Evolutionary conservation across 2,329 filamentous ascomycete species (phyloP).

Genomic region (Colletotrichum costaricense): DNA sequence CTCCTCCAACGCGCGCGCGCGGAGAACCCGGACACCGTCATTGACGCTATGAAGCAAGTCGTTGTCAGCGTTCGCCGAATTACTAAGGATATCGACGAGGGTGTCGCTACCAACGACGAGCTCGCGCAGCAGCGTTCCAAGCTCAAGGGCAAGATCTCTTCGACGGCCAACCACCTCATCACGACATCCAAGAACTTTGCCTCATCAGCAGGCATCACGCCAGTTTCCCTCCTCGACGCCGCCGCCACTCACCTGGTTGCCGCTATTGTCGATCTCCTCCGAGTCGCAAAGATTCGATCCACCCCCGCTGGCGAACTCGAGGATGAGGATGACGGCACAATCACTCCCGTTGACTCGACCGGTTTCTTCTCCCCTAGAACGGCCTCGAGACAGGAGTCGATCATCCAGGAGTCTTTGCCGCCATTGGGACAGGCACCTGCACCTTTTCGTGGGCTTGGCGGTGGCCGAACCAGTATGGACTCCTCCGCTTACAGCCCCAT

Average conservation of each 20-base stretch:
- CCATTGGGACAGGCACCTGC: conserved; percentile 62
- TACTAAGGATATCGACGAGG: conserved; percentile 80
- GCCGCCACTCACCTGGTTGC: conserved; percentile 91
- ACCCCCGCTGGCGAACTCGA: conserved; percentile 83
- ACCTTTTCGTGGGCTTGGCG: conserved; percentile 68
- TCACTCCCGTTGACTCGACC: conserved; percentile 74
- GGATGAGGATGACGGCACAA: conserved; percentile 76
- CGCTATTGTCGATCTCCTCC: conserved; percentile 86
- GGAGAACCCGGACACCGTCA: conserved; percentile 78
- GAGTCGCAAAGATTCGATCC: conserved; percentile 83
- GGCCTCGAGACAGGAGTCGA: conserved; percentile 48
- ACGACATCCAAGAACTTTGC: conserved; percentile 95
- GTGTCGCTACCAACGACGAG: conserved; percentile 64
- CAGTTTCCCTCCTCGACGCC: conserved; percentile 92
- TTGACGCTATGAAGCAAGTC: conserved; percentile 89
- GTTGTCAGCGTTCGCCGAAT: conserved; percentile 86
- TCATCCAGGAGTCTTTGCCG: conserved; percentile 40
- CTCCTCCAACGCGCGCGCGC: conserved; percentile 81
- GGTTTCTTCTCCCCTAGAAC: conserved; percentile 75
- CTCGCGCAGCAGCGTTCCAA: conserved; percentile 70
- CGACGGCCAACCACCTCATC: conserved; percentile 94
- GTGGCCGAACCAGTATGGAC: conserved; percentile 69
- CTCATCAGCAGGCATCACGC: conserved; percentile 83
- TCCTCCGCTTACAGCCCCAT: conserved; percentile 82
- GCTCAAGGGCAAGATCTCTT: conserved; percentile 86